Evolutionary conservation across 768 basidiomycete genomes (phyloP).

Genomic region (Agrocybe praecox): DNA sequence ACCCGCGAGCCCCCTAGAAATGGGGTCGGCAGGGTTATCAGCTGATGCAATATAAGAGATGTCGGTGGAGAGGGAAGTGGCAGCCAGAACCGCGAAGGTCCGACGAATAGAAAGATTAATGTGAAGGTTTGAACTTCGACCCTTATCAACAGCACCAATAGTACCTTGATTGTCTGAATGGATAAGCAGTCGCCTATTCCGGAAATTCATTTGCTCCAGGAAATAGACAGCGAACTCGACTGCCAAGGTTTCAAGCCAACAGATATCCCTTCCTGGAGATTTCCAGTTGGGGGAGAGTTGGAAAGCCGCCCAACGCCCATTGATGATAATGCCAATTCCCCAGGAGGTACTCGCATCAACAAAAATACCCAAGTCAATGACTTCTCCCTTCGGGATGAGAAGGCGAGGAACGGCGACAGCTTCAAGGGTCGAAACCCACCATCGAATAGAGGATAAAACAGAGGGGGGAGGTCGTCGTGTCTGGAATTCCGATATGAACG

Average conservation of each 20-base stretch:
- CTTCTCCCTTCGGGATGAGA: constrained; percentile 6
- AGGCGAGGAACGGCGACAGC: constrained; percentile 6
- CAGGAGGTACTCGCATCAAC: constrained; percentile 38
- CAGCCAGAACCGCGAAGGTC: background rate
- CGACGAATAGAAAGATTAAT: constrained; percentile 15
- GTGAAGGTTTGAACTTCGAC: constrained; percentile 14
- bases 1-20: constrained; percentile 6
- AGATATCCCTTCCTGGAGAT: constrained; percentile 17
- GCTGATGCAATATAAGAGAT: constrained; percentile 8
- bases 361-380: constrained; percentile 21
- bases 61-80: background rate
- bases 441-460: constrained; percentile 26
- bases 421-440: constrained; percentile 28
- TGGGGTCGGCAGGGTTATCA: constrained; percentile 10
- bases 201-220: background rate
- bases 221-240: constrained; percentile 22
- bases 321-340: constrained; percentile 38
- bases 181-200: constrained; percentile 22
- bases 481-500: constrained; percentile 19
- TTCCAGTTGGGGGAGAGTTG: constrained; percentile 15
- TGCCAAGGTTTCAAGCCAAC: constrained; percentile 28
- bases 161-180: constrained; percentile 36
- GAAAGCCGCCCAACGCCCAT: constrained; percentile 30
- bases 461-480: constrained; percentile 9
- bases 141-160: constrained; percentile 26